phyloP scores from a whole-genome alignment of 192 early-diverging fungal genomes.

The Gonapodya sp. region DNA sequence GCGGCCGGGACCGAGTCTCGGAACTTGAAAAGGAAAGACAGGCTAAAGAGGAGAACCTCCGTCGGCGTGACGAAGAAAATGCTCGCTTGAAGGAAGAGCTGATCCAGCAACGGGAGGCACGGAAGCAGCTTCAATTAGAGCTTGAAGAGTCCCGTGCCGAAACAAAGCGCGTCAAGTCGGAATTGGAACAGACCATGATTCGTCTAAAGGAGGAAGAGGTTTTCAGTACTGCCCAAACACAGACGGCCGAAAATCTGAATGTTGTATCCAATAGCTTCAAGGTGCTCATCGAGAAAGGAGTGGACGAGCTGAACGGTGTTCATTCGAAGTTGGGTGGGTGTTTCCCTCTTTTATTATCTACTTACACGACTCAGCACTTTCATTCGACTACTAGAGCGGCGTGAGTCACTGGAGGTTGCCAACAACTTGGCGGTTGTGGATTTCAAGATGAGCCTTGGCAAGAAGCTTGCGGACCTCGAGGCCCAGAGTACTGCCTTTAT shows the following conservation, averaged over 20 bases:
- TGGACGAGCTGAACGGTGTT: background rate
- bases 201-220: background rate
- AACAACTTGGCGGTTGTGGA: background rate
- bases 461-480: background rate
- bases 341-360: background rate
- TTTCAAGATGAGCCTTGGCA: background rate
- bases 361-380: background rate
- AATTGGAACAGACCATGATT: background rate
- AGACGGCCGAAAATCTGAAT: background rate
- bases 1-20: background rate
- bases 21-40: background rate
- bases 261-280: constrained; percentile 2
- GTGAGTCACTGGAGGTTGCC: background rate
- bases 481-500: background rate
- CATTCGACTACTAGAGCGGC: background rate
- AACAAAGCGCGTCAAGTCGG: background rate
- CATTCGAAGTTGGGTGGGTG: background rate
- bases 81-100: background rate
- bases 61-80: background rate
- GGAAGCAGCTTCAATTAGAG: background rate
- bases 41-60: background rate
- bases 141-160: background rate
- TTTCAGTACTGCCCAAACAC: background rate
- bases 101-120: background rate
- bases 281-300: background rate